Percentiles rank a stretch among this genome's conserved stretches.
Evolutionary conservation across 306 rosid genomes (phyloP).

Genomic region (Prinsepia uniflora): DNA sequence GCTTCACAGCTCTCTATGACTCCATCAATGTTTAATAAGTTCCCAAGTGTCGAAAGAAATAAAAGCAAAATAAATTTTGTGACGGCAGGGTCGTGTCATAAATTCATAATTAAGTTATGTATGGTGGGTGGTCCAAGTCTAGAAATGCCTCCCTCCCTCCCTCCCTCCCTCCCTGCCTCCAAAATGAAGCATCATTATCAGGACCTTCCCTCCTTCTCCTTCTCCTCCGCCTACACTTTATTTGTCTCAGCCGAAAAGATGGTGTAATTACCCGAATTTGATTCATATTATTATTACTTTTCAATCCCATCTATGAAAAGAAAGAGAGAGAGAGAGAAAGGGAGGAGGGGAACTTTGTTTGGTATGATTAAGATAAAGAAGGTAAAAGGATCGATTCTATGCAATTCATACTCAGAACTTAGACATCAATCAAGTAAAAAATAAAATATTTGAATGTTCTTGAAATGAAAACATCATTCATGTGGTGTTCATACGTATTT

Average conservation of each 20-base stretch:
- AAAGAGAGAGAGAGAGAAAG: neutral
- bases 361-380: neutral
- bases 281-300: neutral
- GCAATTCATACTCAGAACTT: neutral
- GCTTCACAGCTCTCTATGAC: slow-evolving; percentile 26
- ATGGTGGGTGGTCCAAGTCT: slow-evolving; percentile 27
- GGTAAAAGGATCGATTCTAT: neutral
- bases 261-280: slow-evolving; percentile 15
- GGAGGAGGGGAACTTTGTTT: neutral
- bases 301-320: slow-evolving; percentile 2
- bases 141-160: slow-evolving; percentile 13
- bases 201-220: neutral
- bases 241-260: slow-evolving; percentile 12
- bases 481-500: too few species aligned
- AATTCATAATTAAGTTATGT: slow-evolving; percentile 17
- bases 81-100: slow-evolving; percentile 27
- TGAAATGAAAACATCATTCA: too few species aligned
- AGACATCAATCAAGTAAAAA: neutral
- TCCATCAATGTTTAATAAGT: neutral
- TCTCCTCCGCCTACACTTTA: neutral
- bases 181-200: slow-evolving; percentile 13
- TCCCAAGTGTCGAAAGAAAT: neutral
- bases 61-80: neutral
- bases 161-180: slow-evolving; percentile 12
- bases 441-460: too few species aligned